Conservation (phyloP, 2,329 filamentous ascomycete genomes). For the Epichloe sibirici region DNA sequence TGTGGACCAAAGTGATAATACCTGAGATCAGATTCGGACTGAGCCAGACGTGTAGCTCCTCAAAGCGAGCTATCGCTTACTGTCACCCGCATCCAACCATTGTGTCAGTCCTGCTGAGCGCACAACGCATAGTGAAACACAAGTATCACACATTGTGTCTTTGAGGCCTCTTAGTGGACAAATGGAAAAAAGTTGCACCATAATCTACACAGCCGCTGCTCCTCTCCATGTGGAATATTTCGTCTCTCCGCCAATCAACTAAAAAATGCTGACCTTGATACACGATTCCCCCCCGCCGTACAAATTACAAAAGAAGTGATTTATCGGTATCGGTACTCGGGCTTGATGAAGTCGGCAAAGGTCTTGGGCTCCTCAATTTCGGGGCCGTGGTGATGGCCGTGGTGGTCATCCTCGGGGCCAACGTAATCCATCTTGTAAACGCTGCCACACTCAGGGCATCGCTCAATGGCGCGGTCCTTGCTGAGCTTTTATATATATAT, state of each 20-base stretch:
- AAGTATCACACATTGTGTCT: background rate
- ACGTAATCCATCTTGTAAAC: conserved; percentile 98
- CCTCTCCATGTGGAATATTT: conserved; percentile 11
- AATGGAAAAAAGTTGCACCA: conserved; percentile 20
- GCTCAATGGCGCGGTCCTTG: conserved; percentile 81
- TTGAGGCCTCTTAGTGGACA: conserved; percentile 23
- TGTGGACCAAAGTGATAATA: background rate
- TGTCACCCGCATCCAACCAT: background rate
- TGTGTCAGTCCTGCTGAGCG: background rate
- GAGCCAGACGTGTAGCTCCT: background rate
- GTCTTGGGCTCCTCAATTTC: conserved; percentile 82
- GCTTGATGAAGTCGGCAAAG: conserved; percentile 90
- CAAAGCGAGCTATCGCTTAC: background rate
- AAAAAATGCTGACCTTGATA: conserved; percentile 15
- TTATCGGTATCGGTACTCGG: conserved; percentile 72
- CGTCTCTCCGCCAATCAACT: conserved; percentile 9
- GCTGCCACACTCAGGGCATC: conserved; percentile 92
- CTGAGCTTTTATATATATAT: conserved; percentile 45
- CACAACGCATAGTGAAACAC: background rate
- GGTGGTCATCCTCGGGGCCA: conserved; percentile 64
- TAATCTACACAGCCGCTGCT: conserved; percentile 28
- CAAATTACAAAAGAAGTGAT: conserved; percentile 9
- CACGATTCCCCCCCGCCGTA: conserved; percentile 5
- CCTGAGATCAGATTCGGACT: background rate
- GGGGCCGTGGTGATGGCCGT: conserved; percentile 46